Base-by-base conservation (phyloP, 225 moss, liverwort and hornwort genomes). In the Marchantia polymorpha region DNA sequence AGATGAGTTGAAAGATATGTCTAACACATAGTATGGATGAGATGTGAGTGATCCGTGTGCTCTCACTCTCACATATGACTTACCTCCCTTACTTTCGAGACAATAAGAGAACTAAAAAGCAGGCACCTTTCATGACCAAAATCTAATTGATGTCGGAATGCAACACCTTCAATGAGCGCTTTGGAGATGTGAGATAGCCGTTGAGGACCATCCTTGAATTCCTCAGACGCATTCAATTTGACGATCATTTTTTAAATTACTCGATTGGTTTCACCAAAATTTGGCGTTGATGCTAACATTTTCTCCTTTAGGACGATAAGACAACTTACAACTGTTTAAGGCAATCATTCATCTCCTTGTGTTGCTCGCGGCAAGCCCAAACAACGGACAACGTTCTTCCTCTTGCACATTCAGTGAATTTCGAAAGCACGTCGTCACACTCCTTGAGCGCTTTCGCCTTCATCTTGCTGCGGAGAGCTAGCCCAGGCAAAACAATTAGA, bases 381-480 rank as follows among this genome's bases (percentile, higher is more conserved):
- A 99, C 86, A 30, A 99, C 93, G 53, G 95, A 99, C 19, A 99
- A 85, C 1, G 90, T 90, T 83, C 93, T 91, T 68, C 95, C 99
- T 86, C 82, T 90, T 8, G 99, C 99, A 84, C 99, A 99, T 78
- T 99, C 95, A n/a, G 99, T 91, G 75, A 92, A 99, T 80, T 95
- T 95, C 59, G 93, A 84, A 48, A 99, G 89, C 58, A 95, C 80
- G 27, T 83, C 82, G 64, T 99, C 95, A 77, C 99, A 99, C 76
- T 99, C 95, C 85, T 92, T 99, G 49, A 99, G 92, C 12, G 99
- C 99, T 82, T 87, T 92, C 26, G 94, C 78, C 90, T 99, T 99
- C 97, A 99, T 95, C 90, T 99, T 99, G 87, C 92, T 94, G 87
- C 99, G 95, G 84, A 99, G 92, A 86, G 94, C 96, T 94, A 94